Evolutionary conservation across 495 filamentous ascomycete species (phyloP).

Genomic region (Neurospora sp.): DNA sequence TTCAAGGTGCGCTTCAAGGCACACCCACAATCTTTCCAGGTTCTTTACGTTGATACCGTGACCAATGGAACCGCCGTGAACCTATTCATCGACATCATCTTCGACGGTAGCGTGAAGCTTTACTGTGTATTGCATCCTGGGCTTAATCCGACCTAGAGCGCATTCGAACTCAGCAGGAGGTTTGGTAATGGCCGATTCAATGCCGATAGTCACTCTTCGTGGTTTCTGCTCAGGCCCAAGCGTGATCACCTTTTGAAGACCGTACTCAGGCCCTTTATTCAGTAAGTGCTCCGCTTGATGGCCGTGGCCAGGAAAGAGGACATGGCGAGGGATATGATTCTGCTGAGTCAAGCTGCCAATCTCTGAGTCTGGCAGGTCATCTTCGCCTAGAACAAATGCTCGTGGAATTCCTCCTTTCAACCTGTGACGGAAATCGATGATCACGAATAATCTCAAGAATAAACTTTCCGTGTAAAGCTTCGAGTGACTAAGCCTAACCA

Average conservation of each 20-base stretch:
- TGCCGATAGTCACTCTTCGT: neutral
- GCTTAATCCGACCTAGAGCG: no score
- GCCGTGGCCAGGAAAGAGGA: neutral
- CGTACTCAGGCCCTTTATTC: neutral
- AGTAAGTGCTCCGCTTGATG: neutral
- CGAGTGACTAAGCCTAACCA: no score
- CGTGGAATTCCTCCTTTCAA: neutral
- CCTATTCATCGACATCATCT: no score
- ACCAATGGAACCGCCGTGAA: no score
- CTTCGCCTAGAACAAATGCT: neutral
- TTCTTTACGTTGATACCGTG: no score
- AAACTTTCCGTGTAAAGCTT: no score
- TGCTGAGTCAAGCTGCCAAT: neutral
- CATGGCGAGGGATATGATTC: neutral
- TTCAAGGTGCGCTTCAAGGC: neutral
- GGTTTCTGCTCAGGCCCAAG: neutral
- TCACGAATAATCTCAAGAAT: neutral
- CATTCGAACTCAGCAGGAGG: neutral
- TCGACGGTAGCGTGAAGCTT: neutral
- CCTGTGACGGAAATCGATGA: neutral
- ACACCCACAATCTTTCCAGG: neutral
- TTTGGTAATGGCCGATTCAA: rapidly evolving
- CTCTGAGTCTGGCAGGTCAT: neutral
- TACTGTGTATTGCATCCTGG: neutral
- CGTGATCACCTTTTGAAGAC: neutral